Evolutionary conservation across 2,329 filamentous ascomycete genomes (phyloP), one percentile per base, ranked within the genome.

Genomic region (Beauveria rudraprayagi): DNA sequence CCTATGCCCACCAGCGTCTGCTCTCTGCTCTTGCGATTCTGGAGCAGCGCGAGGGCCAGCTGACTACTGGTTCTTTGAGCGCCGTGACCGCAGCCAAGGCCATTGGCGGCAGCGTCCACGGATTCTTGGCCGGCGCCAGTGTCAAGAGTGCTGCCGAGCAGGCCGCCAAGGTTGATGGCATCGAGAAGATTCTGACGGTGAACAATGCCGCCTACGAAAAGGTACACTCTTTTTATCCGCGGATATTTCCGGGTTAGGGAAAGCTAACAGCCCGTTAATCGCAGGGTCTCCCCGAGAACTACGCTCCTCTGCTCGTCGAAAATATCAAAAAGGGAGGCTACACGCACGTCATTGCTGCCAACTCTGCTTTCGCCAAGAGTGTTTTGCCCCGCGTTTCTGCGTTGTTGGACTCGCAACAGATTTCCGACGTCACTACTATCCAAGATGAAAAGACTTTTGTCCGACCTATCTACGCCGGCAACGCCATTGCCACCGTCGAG

Each of bases 351-450:
- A 83, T 99, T 69, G 90, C 89, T 44, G 88, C 90, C 60, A 92
- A 97, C 78, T 94, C 92, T 26, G 92, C 94, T 1, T 99, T 99
- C 76, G 94, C 94, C 70, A 99, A 99, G 84, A 95, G 89, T 75
- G 75, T 99, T 51, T 81, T 99, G 76, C 94, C 94, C 44, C 87
- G 94, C 64, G 90, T 97, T 17, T 91, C 94, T 22, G 94, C 94
- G 22, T 79, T 99, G 61, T 82, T 99, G 62, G 94, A 99, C 73
- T 86, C 88, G 41, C 92, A 97, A 77, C 92, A 96, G 72, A 86
- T 99, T 64, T 96, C 92, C 50, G 94, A 99, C 73, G 90, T 97
- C 67, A 97, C 87, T 19, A 81, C 77, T 1, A 89, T 99, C 71
- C 86, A 97, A 75, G 85, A 85, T 75, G 92, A 96, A 74, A 92